phyloP scores from a whole-genome alignment of 1,284 basidiomycete genomes.

The Gymnopus androsaceus region DNA sequence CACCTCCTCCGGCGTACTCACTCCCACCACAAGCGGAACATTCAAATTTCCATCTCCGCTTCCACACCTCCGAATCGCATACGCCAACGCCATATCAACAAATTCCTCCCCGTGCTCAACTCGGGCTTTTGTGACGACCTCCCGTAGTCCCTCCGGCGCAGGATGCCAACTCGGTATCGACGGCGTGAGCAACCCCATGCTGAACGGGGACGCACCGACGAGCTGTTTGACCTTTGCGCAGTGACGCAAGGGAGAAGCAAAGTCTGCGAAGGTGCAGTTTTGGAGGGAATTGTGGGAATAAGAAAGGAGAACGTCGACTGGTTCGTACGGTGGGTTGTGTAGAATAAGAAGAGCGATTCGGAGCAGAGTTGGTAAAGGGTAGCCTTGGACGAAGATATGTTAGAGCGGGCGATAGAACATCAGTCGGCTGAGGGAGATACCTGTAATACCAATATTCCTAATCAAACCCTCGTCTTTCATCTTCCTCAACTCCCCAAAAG shows the following conservation, averaged over 20 bases:
- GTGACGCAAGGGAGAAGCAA: conserved; percentile 58
- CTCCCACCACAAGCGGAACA: conserved; percentile 76
- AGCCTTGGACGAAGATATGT: conserved; percentile 50
- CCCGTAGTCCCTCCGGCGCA: conserved; percentile 56
- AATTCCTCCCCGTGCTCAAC: conserved; percentile 50
- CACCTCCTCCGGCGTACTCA: conserved; percentile 72
- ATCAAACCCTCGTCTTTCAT: conserved; percentile 82
- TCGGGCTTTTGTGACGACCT: conserved; percentile 41
- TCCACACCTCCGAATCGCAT: conserved; percentile 56
- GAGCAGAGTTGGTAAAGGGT: conserved; percentile 87
- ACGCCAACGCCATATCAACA: conserved; percentile 74
- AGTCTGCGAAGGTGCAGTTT: conserved; percentile 68
- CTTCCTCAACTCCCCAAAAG: conserved; percentile 70
- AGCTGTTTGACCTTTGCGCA: conserved; percentile 74
- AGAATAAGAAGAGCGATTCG: conserved; percentile 79
- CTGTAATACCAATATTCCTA: conserved; percentile 82
- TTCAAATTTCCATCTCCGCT: conserved; percentile 41
- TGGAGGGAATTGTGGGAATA: conserved; percentile 90
- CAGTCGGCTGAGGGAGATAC: conserved; percentile 36
- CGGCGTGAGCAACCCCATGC: conserved; percentile 86
- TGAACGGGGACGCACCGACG: conserved; percentile 85
- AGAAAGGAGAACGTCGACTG: conserved; percentile 81
- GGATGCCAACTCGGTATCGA: conserved; percentile 83
- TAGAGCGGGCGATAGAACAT: not conserved
- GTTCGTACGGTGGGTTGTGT: conserved; percentile 61